phyloP scores from a whole-genome alignment of 768 basidiomycete genomes.

The Lactarius psammicola region DNA sequence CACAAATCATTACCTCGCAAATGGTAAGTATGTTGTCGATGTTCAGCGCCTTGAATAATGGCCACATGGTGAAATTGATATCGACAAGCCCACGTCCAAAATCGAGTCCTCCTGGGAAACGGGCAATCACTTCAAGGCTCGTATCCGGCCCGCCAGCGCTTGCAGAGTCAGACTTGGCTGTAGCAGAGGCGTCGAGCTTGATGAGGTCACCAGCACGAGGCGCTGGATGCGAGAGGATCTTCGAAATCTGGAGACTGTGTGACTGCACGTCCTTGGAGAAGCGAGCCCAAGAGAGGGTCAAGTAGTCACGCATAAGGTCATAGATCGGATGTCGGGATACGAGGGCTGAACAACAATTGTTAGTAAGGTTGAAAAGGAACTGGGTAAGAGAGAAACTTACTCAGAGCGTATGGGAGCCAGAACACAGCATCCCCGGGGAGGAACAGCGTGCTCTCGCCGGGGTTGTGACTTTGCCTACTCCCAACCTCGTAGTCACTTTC shows the following conservation, averaged over 20 bases:
- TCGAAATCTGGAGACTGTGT: conserved; percentile 86
- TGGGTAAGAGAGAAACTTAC: conserved; percentile 45
- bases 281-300: conserved; percentile 93
- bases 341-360: conserved; percentile 50
- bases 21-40: conserved; percentile 92
- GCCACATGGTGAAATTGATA: conserved; percentile 97
- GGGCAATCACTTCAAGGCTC: conserved; percentile 77
- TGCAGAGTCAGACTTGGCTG: conserved; percentile 50
- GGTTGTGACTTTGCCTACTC: conserved; percentile 73
- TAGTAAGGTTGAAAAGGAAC: conserved; percentile 21
- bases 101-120: conserved; percentile 91
- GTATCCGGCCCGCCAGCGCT: conserved; percentile 39
- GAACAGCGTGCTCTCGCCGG: conserved; percentile 86
- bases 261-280: conserved; percentile 93
- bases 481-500: conserved; percentile 86
- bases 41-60: conserved; percentile 88
- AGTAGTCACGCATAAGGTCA: conserved; percentile 91
- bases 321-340: conserved; percentile 94
- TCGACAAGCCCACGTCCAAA: conserved; percentile 89
- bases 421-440: conserved; percentile 88
- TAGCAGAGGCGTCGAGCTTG: conserved; percentile 72
- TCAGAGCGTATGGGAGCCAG: conserved; percentile 92
- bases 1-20: conserved; percentile 62
- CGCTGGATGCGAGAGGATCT: conserved; percentile 83
- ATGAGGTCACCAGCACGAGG: conserved; percentile 86